phyloP scores from a whole-genome alignment of 2,329 filamentous ascomycete species.

The Xylaria sp. region DNA sequence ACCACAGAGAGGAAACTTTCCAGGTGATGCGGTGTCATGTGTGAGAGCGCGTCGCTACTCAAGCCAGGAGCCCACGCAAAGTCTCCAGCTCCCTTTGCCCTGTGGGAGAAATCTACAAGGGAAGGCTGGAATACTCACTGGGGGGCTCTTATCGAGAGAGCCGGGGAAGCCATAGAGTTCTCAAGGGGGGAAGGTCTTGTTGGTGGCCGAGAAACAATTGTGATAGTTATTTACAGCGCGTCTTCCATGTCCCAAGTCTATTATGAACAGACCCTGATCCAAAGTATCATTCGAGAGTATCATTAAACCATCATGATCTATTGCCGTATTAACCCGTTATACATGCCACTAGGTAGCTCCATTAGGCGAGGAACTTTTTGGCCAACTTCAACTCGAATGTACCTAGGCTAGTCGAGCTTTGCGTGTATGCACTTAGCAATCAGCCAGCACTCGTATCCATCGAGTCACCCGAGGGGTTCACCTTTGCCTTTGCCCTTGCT shows the following conservation, averaged over 20 bases:
- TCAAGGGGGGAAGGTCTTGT: background rate
- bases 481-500: constrained; percentile 49
- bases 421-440: constrained; percentile 13
- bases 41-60: too few species aligned
- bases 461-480: constrained; percentile 52
- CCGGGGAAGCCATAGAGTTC: background rate
- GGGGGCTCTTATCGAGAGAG: background rate
- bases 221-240: background rate
- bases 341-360: background rate
- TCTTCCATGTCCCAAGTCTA: constrained; percentile 7
- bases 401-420: background rate
- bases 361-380: background rate
- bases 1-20: background rate
- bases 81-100: background rate
- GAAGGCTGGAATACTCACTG: background rate
- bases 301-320: background rate
- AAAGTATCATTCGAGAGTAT: constrained; percentile 5
- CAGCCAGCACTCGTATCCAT: constrained; percentile 60
- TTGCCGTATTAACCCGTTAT: background rate
- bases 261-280: constrained; percentile 16
- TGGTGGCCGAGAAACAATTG: background rate
- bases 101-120: background rate
- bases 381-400: background rate
- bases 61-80: background rate
- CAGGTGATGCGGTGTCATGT: too few species aligned